Conservation (phyloP, 2,329 filamentous ascomycete species). For the Penicillium polonicum region DNA sequence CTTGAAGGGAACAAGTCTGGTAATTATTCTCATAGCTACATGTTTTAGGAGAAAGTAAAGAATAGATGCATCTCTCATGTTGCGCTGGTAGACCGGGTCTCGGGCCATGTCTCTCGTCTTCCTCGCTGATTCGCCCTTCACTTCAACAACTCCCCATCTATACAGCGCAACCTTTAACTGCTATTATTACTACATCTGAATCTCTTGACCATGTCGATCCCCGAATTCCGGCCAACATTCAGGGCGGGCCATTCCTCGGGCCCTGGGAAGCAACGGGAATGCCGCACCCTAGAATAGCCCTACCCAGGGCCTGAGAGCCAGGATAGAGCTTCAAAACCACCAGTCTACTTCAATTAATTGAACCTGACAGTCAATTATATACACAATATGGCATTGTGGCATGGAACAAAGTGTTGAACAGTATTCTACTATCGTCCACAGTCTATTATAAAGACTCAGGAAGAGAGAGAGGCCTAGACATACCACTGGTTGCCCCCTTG, state of each 20-base stretch:
- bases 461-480: constrained; percentile 12
- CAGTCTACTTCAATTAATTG: background rate
- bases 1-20: background rate
- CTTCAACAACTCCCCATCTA: background rate
- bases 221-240: constrained; percentile 26
- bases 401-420: background rate
- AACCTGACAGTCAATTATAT: no score
- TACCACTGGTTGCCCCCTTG: constrained; percentile 26
- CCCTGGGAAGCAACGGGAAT: constrained; percentile 20
- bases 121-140: background rate
- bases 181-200: background rate
- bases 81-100: background rate
- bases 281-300: constrained; percentile 16
- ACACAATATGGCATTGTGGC: background rate
- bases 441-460: background rate
- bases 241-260: constrained; percentile 22
- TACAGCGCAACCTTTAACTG: background rate
- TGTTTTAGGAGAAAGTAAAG: no score
- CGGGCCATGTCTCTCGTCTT: constrained; percentile 1
- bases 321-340: background rate
- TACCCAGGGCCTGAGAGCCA: background rate
- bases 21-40: background rate
- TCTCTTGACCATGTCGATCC: constrained; percentile 9
- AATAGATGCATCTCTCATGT: background rate
- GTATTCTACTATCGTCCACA: background rate